Base-by-base conservation (phyloP, 1,139 yeast species). In the Zygosaccharomyces pseudobailii region DNA sequence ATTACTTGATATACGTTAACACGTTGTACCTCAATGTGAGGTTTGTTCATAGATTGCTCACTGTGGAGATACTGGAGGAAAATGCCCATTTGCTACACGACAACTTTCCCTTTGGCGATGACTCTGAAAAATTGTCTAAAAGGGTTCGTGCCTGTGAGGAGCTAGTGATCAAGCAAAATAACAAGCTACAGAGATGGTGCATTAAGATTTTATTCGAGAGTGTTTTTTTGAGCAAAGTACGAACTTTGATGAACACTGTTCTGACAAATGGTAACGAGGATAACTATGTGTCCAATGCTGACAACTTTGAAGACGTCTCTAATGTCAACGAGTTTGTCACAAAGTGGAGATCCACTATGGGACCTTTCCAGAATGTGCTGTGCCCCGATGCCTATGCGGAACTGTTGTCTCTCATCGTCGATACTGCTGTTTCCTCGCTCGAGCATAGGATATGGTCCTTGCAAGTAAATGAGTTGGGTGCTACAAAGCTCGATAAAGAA, bases 401-500 rank as follows among this genome's bases (percentile, higher is more conserved):
- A 43, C 68, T 87, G 34, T 67, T 87, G 34, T 65, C 75, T 13
- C 62, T 73, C 10, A 68, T 81, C 3, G 81, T 84, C 2, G 76
- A 74, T 74, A 33, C 57, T 71, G 19, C 65, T 73, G 62, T 67
- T 81, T 59, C 75, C 53, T 61, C 82, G 36, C 61, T 87, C 4
- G 96, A 90, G 59, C 75, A 78, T 55, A 82, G 82, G 57, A 71
- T 92, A 36, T 78, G 89, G 78, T 56, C 73, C 4, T 72, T 87
- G 38, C 80, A 80, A 45, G 80, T 88, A 52, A 89, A 87, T 58
- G 95, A 87, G 55, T 69, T 87, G 42, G 97, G 97, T 0, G 83
- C 95, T 0, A 76, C 89, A 31, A 84, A 83, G 54, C 71, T 94
- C 44, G 98, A 94, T 57, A 80, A 87, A 51, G 97, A 90, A 63